Percentiles rank a stretch among this genome's conserved stretches.
Conservation (phyloP, 164 flowering plant species). For the Umbellularia californica region DNA sequence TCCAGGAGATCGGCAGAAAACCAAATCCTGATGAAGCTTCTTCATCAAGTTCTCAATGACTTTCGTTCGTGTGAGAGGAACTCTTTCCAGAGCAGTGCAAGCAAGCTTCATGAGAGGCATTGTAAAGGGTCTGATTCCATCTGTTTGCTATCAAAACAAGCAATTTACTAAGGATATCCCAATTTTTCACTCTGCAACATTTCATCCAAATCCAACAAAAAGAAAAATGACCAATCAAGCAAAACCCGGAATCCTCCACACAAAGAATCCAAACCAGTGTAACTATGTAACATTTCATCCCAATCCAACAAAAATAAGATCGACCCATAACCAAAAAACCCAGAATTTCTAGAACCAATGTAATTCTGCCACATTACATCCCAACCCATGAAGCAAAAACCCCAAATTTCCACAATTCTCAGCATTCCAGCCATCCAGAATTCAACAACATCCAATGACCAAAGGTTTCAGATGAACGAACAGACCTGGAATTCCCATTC, state of each 20-base stretch:
- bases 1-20: conserved; percentile 81
- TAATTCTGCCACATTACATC: no score
- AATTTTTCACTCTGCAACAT: not conserved
- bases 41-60: conserved; percentile 63
- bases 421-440: not conserved
- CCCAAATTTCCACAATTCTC: not conserved
- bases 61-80: conserved; percentile 73
- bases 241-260: not conserved
- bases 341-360: no score
- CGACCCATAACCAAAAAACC: no score
- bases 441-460: not conserved
- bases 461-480: not conserved
- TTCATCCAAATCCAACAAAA: not conserved
- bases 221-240: no score
- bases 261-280: no score
- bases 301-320: no score
- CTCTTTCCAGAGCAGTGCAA: conserved; percentile 95
- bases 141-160: conserved; percentile 57
- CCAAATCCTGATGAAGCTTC: conserved; percentile 78
- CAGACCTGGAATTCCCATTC: conserved; percentile 98
- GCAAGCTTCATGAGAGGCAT: conserved; percentile 98
- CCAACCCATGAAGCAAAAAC: no score
- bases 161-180: conserved; percentile 7
- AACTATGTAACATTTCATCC: no score
- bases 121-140: conserved; percentile 94